Percentiles rank a stretch among this genome's conserved stretches.
phyloP scores from a whole-genome alignment of 2,329 filamentous ascomycete species.

The Penicillium oxalicum region DNA sequence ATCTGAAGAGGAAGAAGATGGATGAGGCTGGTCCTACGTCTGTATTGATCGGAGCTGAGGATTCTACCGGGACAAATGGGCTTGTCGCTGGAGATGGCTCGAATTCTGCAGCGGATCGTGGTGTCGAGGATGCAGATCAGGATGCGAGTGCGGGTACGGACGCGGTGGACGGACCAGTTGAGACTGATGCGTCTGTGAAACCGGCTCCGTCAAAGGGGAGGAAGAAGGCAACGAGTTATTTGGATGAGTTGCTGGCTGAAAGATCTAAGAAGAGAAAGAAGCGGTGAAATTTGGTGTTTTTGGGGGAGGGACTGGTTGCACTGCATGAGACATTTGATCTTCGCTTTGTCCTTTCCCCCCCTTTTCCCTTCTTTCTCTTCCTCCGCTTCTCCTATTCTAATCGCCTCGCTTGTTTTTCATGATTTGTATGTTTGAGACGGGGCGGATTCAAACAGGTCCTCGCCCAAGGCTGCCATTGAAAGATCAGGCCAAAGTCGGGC shows the following conservation, averaged over 20 bases:
- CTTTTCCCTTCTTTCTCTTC: background rate
- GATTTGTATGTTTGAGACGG: too few species aligned
- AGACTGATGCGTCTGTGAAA: conserved; percentile 7
- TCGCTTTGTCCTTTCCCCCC: background rate
- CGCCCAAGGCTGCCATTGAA: too few species aligned
- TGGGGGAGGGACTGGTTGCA: background rate
- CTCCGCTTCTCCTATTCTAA: too few species aligned
- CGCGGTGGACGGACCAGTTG: conserved; percentile 5
- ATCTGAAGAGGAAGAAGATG: conserved; percentile 16
- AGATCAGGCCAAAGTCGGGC: too few species aligned
- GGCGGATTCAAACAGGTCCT: too few species aligned
- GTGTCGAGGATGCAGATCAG: too few species aligned
- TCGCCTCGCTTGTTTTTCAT: too few species aligned
- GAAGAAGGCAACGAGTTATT: conserved; percentile 44
- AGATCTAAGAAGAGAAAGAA: conserved; percentile 48
- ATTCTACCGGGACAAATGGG: conserved; percentile 1
- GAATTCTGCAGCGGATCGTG: too few species aligned
- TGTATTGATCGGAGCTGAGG: background rate
- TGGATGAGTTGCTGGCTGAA: conserved; percentile 49
- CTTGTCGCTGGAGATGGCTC: background rate
- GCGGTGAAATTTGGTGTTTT: conserved; percentile 20
- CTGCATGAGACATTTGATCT: background rate
- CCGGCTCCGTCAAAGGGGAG: conserved; percentile 20
- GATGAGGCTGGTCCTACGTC: conserved; percentile 2
- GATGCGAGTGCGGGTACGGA: background rate